Base-by-base conservation (phyloP, 2,329 filamentous ascomycete genomes). In the Diaporthe vexans region DNA sequence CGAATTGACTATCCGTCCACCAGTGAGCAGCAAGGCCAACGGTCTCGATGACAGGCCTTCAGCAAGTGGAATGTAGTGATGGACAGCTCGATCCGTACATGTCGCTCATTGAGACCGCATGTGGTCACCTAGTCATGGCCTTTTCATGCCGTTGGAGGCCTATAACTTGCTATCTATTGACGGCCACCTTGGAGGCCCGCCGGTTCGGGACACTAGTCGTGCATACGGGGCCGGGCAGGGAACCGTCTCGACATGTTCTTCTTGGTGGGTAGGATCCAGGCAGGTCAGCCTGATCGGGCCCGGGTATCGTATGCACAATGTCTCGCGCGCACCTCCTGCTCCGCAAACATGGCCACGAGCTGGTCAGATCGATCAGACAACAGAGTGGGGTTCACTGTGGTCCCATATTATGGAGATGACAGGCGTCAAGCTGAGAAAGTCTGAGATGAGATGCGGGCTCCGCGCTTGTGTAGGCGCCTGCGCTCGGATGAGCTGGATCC, bases 381-480 rank as follows among this genome's bases (percentile, higher is more conserved):
- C 33, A 35, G 21, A 21, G 46, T 29, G 63, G 63, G n/a, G 48
- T 29, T 37, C 46, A 19, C 7, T 5, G 24, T 52, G 21, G 8
- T 8, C 63, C 21, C 46, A 67, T 52, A 37, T 1, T 37, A 52
- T 54, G 33, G 63, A 37, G 29, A 68, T n/a, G 15, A 29, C 33
- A 8, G n/a, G 29, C 33, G 48, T 54, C 48, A 54, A 68, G 33
- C 48, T 54, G 63, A 54, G 63, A 21, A 54, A 54, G 46, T 21
- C 17, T 17, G 63, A 54, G 40, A 40, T 40, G 7, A 40, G 29
- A 40, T 24, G 63, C 63, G 26, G 48, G 63, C 63, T 21, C 10
- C 63, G 48, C 29, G 46, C 26, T n/a, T 68, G 26, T 21, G 17
- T 35, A 29, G 63, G 63, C 63, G 63, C 63, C 40, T 40, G 17